These are phyloP conservation scores for Chaetothyriales sp. DNA, from an alignment of 2,329 filamentous ascomycete species.

Conservation along the genomic window DNA sequence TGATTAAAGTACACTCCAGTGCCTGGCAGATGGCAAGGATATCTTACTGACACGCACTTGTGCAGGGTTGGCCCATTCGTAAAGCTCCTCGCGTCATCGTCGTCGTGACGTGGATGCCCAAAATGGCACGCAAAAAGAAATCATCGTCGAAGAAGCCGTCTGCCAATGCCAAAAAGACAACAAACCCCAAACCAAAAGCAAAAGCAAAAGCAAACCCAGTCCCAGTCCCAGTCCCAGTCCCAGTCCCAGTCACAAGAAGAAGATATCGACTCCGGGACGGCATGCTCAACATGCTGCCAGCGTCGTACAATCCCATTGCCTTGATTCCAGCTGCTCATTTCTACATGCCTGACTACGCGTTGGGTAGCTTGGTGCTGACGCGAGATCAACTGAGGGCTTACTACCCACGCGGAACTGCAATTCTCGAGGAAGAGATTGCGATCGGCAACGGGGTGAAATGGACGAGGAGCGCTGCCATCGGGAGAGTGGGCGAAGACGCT, in stretches of 20 bases:
- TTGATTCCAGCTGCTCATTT: background rate
- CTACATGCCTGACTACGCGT: background rate
- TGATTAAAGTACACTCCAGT: background rate
- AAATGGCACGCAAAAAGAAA: background rate
- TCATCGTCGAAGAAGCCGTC: background rate
- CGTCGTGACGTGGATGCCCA: background rate
- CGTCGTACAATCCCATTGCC: background rate
- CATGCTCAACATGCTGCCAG: background rate
- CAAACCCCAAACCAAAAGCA: too few relatives aligned
- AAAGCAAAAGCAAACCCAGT: too few relatives aligned
- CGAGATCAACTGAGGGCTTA: background rate
- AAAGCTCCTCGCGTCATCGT: background rate
- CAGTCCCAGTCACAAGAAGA: background rate
- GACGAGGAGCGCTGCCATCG: background rate
- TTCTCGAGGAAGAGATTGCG: background rate
- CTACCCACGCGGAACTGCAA: background rate
- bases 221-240: too few relatives aligned
- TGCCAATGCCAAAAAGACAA: background rate
- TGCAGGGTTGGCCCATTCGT: background rate
- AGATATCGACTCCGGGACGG: background rate
- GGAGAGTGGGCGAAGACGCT: background rate
- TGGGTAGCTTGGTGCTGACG: background rate
- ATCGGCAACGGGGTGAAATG: background rate
- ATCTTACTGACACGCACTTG: background rate
- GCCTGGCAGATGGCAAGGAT: background rate